phyloP scores from a whole-genome alignment of 192 early-diverging fungal genomes.

The Linnemannia exigua region DNA sequence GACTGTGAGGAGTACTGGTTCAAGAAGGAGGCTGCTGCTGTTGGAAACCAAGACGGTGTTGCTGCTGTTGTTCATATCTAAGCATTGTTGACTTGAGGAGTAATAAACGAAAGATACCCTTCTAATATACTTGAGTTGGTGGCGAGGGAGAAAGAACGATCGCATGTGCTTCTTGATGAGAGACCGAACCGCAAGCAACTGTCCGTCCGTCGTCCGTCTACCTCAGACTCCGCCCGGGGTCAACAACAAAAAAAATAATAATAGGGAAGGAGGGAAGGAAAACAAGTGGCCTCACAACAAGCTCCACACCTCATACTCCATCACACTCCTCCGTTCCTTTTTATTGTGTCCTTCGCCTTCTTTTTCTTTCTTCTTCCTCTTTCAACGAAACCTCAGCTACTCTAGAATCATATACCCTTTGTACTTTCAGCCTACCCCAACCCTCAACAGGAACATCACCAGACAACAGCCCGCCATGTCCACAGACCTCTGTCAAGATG shows the following conservation, averaged over 20 bases:
- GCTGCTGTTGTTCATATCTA: slow-evolving; percentile 36
- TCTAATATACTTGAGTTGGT: background rate
- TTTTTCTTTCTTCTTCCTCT: slow-evolving; percentile 11
- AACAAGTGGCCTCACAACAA: background rate
- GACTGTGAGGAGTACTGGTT: slow-evolving; percentile 77
- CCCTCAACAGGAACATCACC: background rate
- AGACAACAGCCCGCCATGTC: slow-evolving; percentile 7
- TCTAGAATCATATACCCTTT: background rate
- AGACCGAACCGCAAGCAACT: background rate
- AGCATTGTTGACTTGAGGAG: background rate
- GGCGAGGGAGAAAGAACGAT: background rate
- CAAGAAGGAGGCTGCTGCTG: slow-evolving; percentile 37
- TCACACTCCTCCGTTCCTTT: background rate
- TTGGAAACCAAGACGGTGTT: slow-evolving; percentile 24
- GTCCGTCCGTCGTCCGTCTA: background rate
- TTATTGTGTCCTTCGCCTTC: background rate
- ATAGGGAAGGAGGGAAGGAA: background rate
- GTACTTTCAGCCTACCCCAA: background rate
- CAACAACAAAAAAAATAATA: background rate
- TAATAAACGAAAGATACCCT: background rate
- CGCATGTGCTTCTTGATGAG: slow-evolving; percentile 10
- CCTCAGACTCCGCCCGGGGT: background rate
- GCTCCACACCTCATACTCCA: background rate
- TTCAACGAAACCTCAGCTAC: background rate
- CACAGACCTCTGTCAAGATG: slow-evolving; percentile 48